Evolutionary conservation across 2,329 filamentous ascomycete species (phyloP).

Genomic region (Metarhizium guizhouense): DNA sequence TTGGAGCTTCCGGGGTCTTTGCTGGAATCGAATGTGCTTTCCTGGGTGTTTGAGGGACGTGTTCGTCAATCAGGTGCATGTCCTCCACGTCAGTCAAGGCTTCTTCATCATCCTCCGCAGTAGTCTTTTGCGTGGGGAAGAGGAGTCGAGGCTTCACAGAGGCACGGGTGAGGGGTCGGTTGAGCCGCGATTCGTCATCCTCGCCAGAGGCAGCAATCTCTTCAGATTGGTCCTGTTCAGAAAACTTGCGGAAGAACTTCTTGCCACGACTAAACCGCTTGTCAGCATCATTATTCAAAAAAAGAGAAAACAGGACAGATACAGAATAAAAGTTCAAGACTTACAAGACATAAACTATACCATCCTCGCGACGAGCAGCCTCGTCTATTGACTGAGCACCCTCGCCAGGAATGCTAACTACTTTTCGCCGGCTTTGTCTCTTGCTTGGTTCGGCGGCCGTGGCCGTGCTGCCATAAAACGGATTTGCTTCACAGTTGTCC

Average conservation of each 20-base stretch:
- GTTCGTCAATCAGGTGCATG: slow-evolving; percentile 21
- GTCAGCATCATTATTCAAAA: background rate
- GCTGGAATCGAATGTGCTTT: slow-evolving; percentile 19
- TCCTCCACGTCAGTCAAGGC: slow-evolving; percentile 50
- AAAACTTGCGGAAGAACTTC: slow-evolving; percentile 65
- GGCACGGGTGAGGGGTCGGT: slow-evolving; percentile 52
- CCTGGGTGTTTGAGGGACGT: slow-evolving; percentile 27
- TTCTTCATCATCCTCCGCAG: slow-evolving; percentile 46
- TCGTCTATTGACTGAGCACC: slow-evolving; percentile 52
- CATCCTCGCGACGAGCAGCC: slow-evolving; percentile 56
- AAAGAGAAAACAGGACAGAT: background rate
- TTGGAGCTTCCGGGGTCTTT: slow-evolving; percentile 45
- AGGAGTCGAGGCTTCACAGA: slow-evolving; percentile 63
- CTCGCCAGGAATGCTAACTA: slow-evolving; percentile 47
- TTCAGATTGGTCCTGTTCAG: slow-evolving; percentile 26
- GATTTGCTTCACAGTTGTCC: slow-evolving; percentile 60
- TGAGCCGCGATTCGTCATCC: slow-evolving; percentile 25
- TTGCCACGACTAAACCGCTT: slow-evolving; percentile 57
- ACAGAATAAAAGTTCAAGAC: slow-evolving; percentile 27
- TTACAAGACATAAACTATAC: slow-evolving; percentile 70
- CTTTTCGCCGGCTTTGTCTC: slow-evolving; percentile 46
- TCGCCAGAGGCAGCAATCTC: slow-evolving; percentile 23
- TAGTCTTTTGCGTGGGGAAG: slow-evolving; percentile 47
- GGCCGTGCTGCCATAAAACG: slow-evolving; percentile 51
- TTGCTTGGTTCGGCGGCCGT: slow-evolving; percentile 31